Conservation (phyloP, 176 grass and related monocot species). For the Zoysia pacifica region DNA sequence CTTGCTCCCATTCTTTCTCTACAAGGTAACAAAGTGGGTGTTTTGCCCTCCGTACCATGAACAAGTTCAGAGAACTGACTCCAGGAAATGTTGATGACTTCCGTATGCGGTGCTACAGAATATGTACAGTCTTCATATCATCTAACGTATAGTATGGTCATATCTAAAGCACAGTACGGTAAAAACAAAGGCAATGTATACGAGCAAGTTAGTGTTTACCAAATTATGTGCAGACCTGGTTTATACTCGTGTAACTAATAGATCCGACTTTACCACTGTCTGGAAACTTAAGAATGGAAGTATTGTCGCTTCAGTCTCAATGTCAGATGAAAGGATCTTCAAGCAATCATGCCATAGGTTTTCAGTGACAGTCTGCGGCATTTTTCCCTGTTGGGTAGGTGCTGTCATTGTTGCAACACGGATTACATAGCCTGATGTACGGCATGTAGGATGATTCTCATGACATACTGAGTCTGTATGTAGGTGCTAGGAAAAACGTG, state of each 20-base stretch:
- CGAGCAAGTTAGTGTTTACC: not conserved
- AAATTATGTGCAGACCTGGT: constrained; percentile 21
- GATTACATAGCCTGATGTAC: not conserved
- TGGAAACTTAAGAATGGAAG: constrained; percentile 4
- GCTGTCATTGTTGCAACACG: not conserved
- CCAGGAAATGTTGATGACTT: constrained; percentile 40
- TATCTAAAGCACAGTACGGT: not conserved
- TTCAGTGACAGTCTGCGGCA: not conserved
- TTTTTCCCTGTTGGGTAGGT: not conserved
- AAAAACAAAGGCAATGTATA: constrained; percentile 6
- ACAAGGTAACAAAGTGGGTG: constrained; percentile 45
- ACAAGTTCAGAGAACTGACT: constrained; percentile 56
- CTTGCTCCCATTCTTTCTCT: constrained; percentile 69
- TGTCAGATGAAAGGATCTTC: not conserved
- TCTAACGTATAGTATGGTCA: not conserved
- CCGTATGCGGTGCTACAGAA: not conserved
- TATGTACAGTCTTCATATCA: not conserved
- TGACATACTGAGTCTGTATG: not conserved
- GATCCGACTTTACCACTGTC: not conserved
- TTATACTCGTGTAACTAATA: not conserved
- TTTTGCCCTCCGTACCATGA: constrained; percentile 68
- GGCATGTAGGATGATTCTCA: not conserved
- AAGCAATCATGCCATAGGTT: not conserved
- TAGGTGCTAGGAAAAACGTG: not conserved
- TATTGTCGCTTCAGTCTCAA: not conserved